Evolutionary conservation across 164 flowering plant species (phyloP).

Genomic region (Vitis riparia): DNA sequence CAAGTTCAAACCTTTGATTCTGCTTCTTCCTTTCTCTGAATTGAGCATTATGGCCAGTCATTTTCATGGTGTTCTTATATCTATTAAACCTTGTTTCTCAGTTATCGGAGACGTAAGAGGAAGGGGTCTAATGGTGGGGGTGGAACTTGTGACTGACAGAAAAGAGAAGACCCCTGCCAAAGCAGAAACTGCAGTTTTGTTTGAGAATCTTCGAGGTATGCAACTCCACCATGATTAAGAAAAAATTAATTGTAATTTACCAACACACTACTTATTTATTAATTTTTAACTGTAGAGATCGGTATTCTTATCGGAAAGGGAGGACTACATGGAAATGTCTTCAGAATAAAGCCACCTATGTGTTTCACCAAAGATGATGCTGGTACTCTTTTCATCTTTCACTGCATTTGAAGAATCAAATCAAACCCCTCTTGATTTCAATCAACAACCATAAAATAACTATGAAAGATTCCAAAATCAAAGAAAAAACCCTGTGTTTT

Average conservation of each 20-base stretch:
- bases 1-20: no score
- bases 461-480: neutral
- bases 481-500: neutral
- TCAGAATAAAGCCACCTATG: slow-evolving; percentile 97
- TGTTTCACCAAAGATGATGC: slow-evolving; percentile 94
- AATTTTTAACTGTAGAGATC: slow-evolving; percentile 53
- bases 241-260: no score
- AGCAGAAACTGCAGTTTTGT: slow-evolving; percentile 76
- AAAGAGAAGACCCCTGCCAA: slow-evolving; percentile 90
- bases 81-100: slow-evolving; percentile 20
- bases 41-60: no score
- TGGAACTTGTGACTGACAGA: slow-evolving; percentile 87
- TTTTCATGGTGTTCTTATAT: neutral
- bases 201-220: slow-evolving; percentile 87
- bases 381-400: slow-evolving; percentile 39
- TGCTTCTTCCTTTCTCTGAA: neutral
- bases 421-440: neutral
- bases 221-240: neutral
- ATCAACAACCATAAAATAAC: neutral
- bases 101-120: slow-evolving; percentile 98
- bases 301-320: slow-evolving; percentile 93
- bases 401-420: neutral
- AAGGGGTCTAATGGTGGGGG: slow-evolving; percentile 90
- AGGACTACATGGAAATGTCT: slow-evolving; percentile 88
- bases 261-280: neutral